Evolutionary conservation across 305 asterid genomes (phyloP).

Genomic region (Withania somnifera): DNA sequence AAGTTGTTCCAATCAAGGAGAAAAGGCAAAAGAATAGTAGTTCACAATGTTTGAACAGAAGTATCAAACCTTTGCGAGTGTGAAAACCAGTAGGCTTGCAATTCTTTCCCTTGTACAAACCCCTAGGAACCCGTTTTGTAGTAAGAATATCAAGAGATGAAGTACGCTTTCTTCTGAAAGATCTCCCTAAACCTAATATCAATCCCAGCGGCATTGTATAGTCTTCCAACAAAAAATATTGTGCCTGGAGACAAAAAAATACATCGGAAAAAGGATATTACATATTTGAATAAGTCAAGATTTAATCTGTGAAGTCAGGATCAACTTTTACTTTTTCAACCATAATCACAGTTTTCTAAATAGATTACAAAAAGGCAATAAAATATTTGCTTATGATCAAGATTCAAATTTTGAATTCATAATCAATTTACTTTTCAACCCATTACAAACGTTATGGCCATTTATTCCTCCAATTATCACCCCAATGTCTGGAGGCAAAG

Average conservation of each 20-base stretch:
- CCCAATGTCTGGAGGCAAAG: neutral
- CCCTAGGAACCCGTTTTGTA: conserved; percentile 48
- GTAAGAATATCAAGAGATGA: conserved; percentile 73
- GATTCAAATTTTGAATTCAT: neutral
- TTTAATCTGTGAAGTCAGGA: neutral
- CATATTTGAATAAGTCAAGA: neutral
- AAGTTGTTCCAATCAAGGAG: neutral
- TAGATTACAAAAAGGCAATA: neutral
- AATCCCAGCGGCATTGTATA: conserved; percentile 59
- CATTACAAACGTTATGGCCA: neutral
- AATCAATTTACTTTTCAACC: neutral
- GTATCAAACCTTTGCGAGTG: conserved; percentile 64
- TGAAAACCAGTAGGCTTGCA: conserved; percentile 88
- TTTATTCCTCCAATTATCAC: neutral
- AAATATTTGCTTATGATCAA: neutral
- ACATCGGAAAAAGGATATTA: neutral
- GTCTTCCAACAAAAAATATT: neutral
- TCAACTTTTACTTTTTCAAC: neutral
- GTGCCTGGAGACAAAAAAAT: neutral
- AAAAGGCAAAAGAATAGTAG: neutral
- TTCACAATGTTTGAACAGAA: neutral
- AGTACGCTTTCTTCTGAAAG: conserved; percentile 58
- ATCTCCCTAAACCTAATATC: conserved; percentile 58
- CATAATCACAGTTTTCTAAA: neutral
- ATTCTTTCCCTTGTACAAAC: conserved; percentile 69